Conservation (phyloP, 2,329 filamentous ascomycete species). For the Didymella exigua region DNA sequence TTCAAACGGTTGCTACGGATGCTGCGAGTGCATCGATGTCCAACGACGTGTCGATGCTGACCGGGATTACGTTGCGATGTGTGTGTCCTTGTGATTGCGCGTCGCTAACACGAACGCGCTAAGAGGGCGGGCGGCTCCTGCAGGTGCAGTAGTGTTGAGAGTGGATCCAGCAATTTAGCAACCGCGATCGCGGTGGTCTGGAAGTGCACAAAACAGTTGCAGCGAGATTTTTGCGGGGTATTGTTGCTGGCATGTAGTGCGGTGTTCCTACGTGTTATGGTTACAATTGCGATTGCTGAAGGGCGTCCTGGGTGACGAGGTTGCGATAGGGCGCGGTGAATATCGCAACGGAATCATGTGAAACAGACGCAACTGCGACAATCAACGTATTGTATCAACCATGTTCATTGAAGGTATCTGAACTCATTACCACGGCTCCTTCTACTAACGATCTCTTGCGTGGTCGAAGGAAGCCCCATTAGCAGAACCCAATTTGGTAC, state of each 20-base stretch:
- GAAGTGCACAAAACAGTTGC: not conserved
- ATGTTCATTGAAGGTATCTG: constrained; percentile 31
- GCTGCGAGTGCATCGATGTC: not conserved
- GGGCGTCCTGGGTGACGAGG: not conserved
- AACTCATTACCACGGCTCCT: constrained; percentile 42
- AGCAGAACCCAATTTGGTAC: constrained; percentile 20
- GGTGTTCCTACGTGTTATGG: not conserved
- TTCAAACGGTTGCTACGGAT: not conserved
- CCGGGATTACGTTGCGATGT: not conserved
- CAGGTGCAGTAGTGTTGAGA: constrained; percentile 12
- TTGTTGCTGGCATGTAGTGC: not conserved
- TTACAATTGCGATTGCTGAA: not conserved
- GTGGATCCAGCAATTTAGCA: constrained; percentile 13
- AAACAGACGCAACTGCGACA: constrained; percentile 1
- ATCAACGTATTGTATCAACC: constrained; percentile 13
- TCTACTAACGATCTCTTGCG: constrained; percentile 36
- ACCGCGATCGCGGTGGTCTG: constrained; percentile 1
- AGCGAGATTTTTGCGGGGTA: not conserved
- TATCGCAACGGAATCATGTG: not conserved
- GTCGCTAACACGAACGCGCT: constrained; percentile 1
- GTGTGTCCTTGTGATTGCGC: not conserved
- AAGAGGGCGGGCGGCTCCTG: constrained; percentile 1
- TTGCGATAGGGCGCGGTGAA: not conserved
- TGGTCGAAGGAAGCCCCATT: constrained; percentile 28
- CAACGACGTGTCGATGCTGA: not conserved